Evolutionary conservation across 352 stramenopile genomes (phyloP).

Genomic region (Elongisporangium senticosum): DNA sequence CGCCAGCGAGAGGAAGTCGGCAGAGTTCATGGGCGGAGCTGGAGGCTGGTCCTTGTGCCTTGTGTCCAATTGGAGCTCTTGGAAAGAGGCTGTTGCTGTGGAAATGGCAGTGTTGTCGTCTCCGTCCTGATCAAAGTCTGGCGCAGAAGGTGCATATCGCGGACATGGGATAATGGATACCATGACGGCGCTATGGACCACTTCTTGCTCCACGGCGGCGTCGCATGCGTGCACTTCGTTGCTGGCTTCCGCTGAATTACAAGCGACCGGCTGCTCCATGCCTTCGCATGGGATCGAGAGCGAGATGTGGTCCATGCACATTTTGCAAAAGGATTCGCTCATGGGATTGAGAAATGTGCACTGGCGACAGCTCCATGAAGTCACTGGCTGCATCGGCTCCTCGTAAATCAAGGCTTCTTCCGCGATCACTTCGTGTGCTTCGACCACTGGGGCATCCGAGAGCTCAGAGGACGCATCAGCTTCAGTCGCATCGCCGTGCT

Average conservation of each 20-base stretch:
- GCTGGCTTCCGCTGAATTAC: background rate
- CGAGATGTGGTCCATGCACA: slow-evolving; percentile 54
- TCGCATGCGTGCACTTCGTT: background rate
- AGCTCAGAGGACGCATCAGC: background rate
- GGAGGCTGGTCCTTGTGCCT: background rate
- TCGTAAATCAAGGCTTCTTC: slow-evolving; percentile 19
- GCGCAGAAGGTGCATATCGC: background rate
- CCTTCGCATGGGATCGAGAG: slow-evolving; percentile 9
- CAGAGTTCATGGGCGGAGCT: background rate
- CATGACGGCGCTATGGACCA: background rate
- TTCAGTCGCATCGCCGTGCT: background rate
- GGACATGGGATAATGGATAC: background rate
- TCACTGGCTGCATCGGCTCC: slow-evolving; percentile 1
- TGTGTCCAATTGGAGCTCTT: background rate
- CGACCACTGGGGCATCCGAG: slow-evolving; percentile 11
- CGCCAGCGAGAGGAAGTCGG: background rate
- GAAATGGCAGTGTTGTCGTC: background rate
- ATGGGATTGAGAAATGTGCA: slow-evolving; percentile 59
- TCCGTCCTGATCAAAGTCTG: background rate
- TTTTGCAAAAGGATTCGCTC: slow-evolving; percentile 51
- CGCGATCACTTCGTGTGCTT: slow-evolving; percentile 36
- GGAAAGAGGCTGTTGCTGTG: background rate
- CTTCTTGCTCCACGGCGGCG: background rate
- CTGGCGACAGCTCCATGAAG: slow-evolving; percentile 45
- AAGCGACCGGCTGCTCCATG: too few species aligned